phyloP scores from a whole-genome alignment of 768 basidiomycete genomes.

The Tephrocybe rancida region DNA sequence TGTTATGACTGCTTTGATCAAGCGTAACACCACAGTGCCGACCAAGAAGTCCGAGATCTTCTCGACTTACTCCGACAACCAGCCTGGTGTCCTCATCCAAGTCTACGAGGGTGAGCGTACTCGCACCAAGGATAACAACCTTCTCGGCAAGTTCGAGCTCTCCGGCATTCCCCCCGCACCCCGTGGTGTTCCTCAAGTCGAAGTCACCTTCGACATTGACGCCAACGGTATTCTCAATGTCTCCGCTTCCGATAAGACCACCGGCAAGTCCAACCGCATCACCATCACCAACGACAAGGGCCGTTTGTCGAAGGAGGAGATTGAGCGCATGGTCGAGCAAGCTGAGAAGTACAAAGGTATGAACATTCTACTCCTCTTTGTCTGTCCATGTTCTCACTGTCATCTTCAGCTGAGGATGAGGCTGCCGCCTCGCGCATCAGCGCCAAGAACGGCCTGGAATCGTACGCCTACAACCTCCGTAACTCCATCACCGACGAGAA shows the following conservation, averaged over 20 bases:
- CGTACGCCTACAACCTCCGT: constrained; percentile 93
- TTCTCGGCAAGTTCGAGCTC: constrained; percentile 98
- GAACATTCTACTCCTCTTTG: constrained; percentile 16
- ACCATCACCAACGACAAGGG: constrained; percentile 98
- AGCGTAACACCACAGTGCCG: constrained; percentile 97
- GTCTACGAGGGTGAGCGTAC: constrained; percentile 99
- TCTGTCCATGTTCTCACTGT: constrained; percentile 9
- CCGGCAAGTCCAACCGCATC: constrained; percentile 93
- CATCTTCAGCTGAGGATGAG: constrained; percentile 73
- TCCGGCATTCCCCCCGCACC: constrained; percentile 96
- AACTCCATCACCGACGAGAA: constrained; percentile 87
- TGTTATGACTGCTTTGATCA: constrained; percentile 99
- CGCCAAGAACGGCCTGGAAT: constrained; percentile 92
- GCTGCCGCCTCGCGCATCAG: constrained; percentile 81
- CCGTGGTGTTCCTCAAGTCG: constrained; percentile 96
- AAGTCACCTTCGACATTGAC: constrained; percentile 98
- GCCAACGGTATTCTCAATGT: constrained; percentile 97
- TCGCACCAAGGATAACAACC: constrained; percentile 97
- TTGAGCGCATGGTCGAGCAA: constrained; percentile 95
- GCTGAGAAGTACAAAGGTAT: constrained; percentile 90
- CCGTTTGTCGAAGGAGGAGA: constrained; percentile 95
- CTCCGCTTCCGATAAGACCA: constrained; percentile 94
- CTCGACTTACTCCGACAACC: constrained; percentile 98
- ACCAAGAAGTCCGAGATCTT: constrained; percentile 99
- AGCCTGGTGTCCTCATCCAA: constrained; percentile 97